These are phyloP conservation scores for Lentinula boryana DNA, from an alignment of 768 basidiomycete species.

Conservation along the genomic window DNA sequence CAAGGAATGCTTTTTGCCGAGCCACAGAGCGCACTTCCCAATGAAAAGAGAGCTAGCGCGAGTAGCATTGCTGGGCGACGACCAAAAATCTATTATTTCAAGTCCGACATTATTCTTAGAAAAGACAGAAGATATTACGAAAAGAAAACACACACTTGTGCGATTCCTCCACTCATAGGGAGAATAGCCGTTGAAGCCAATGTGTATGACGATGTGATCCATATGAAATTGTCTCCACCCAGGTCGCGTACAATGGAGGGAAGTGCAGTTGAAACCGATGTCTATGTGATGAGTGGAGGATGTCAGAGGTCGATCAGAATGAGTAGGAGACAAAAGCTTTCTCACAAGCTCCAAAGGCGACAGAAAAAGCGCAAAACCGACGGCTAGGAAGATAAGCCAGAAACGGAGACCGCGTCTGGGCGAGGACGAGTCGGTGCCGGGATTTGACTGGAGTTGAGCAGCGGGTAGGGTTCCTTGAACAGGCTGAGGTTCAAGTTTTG, in stretches of 20 bases:
- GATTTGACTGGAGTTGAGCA: background rate
- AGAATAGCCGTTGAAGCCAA: constrained; percentile 24
- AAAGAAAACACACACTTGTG: constrained; percentile 16
- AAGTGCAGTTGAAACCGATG: constrained; percentile 21
- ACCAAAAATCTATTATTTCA: background rate
- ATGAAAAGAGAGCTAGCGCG: constrained; percentile 8
- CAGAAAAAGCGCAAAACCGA: constrained; percentile 22
- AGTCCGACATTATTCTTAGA: no score
- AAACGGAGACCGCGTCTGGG: constrained; percentile 14
- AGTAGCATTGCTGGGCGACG: background rate
- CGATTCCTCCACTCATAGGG: constrained; percentile 23
- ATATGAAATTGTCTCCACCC: constrained; percentile 17
- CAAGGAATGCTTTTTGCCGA: constrained; percentile 20
- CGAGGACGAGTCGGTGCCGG: background rate
- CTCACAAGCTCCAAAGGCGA: constrained; percentile 23
- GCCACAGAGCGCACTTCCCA: constrained; percentile 24
- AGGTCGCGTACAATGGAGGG: constrained; percentile 24
- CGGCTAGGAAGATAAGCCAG: constrained; percentile 23
- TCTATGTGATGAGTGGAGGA: constrained; percentile 6
- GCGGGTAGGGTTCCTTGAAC: background rate
- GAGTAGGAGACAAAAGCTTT: background rate
- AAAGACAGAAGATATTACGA: background rate
- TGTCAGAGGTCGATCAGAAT: background rate
- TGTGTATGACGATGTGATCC: constrained; percentile 20
- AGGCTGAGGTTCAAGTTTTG: background rate